These are phyloP conservation scores for Fusarium cicatricum DNA, from an alignment of 2,329 filamentous ascomycete genomes.

Conservation along the genomic window DNA sequence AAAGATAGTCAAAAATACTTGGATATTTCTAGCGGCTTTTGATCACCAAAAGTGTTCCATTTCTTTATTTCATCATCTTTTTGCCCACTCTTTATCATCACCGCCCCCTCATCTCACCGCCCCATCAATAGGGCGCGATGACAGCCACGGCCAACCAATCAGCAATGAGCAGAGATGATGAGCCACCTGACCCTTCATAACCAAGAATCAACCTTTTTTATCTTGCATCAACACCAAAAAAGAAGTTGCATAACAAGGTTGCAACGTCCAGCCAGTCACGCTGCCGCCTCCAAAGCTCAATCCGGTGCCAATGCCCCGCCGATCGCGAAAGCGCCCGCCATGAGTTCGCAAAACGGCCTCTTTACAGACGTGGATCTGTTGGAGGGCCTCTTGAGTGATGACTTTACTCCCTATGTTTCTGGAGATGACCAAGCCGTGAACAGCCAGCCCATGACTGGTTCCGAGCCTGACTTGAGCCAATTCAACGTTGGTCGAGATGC, in stretches of 20 bases:
- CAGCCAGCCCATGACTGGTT: background rate
- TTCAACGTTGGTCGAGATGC: background rate
- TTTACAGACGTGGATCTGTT: constrained; percentile 29
- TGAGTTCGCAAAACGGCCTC: constrained; percentile 14
- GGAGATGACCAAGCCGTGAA: constrained; percentile 8
- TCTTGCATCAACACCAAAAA: background rate
- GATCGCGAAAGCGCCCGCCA: background rate
- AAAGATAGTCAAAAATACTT: too few relatives aligned
- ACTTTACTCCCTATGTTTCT: constrained; percentile 16
- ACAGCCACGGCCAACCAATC: constrained; percentile 28
- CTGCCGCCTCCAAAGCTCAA: background rate
- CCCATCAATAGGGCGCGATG: constrained; percentile 39
- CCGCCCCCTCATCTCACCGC: constrained; percentile 22
- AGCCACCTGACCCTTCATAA: constrained; percentile 8
- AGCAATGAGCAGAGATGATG: background rate
- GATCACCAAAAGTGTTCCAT: too few relatives aligned
- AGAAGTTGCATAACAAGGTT: background rate
- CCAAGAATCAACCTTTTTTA: constrained; percentile 9
- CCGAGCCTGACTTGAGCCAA: too few relatives aligned
- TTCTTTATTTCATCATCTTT: too few relatives aligned
- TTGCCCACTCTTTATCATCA: background rate
- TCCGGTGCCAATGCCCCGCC: background rate
- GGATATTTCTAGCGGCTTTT: too few relatives aligned
- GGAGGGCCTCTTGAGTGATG: constrained; percentile 28
- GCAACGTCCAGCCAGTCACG: background rate